Percentiles rank a stretch among this genome's conserved stretches.
Evolutionary conservation across 169 alveolate genomes (phyloP).

Genomic region (Babesia caballi): DNA sequence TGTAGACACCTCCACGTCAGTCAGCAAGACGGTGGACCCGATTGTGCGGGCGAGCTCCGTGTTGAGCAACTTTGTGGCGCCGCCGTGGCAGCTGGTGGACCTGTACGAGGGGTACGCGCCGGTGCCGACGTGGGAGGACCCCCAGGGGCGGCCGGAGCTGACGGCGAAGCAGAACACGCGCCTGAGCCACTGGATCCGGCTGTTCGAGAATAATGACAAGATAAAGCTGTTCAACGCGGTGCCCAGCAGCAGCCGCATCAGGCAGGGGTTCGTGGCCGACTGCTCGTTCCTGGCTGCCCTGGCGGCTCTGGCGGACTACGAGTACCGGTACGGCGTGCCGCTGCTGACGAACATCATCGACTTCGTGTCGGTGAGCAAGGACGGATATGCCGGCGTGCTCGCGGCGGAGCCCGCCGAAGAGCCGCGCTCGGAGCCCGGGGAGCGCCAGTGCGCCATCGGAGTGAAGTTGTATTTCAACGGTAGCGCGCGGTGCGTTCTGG

Average conservation of each 20-base stretch:
- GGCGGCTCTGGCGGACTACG: slow-evolving; percentile 88
- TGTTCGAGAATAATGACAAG: slow-evolving; percentile 42
- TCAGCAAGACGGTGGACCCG: background rate
- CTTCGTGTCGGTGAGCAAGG: background rate
- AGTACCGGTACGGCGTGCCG: slow-evolving; percentile 72
- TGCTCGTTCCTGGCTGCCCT: slow-evolving; percentile 88
- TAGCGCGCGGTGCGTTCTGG: slow-evolving; percentile 82
- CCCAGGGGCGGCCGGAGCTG: slow-evolving; percentile 73
- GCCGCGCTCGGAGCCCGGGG: slow-evolving; percentile 59
- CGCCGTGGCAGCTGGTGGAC: slow-evolving; percentile 18
- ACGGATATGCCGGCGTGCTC: slow-evolving; percentile 52
- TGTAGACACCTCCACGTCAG: background rate
- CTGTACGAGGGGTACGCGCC: background rate
- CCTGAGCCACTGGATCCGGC: slow-evolving; percentile 72
- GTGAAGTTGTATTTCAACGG: slow-evolving; percentile 88
- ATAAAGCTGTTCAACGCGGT: slow-evolving; percentile 60
- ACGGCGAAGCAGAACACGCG: slow-evolving; percentile 72
- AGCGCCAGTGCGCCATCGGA: slow-evolving; percentile 77
- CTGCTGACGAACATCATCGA: slow-evolving; percentile 60
- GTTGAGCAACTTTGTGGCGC: slow-evolving; percentile 18
- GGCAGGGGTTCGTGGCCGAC: slow-evolving; percentile 91
- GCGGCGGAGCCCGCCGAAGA: slow-evolving; percentile 2
- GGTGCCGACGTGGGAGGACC: slow-evolving; percentile 73
- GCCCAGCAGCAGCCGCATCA: slow-evolving; percentile 73
- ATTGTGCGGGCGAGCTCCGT: slow-evolving; percentile 7